These are phyloP conservation scores for Fragaria vesca DNA, from an alignment of 306 rosid genomes.

Conservation along the genomic window DNA sequence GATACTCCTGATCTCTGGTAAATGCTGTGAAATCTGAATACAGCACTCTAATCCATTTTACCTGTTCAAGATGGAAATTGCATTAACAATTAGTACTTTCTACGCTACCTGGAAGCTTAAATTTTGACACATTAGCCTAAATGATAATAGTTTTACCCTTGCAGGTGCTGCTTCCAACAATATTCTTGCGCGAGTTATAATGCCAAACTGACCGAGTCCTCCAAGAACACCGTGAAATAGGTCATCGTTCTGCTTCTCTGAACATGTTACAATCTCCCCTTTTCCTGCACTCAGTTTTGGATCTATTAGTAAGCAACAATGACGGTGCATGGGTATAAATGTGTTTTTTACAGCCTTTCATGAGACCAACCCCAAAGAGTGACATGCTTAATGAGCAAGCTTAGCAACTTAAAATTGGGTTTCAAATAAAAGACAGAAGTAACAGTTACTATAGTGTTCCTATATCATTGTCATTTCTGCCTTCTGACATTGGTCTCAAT, in stretches of 20 bases:
- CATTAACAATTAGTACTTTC: background rate
- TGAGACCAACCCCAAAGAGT: constrained; percentile 19
- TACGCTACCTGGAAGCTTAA: background rate
- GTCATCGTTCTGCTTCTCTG: constrained; percentile 62
- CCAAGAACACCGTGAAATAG: constrained; percentile 94
- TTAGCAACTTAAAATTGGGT: background rate
- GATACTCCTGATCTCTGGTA: constrained; percentile 71
- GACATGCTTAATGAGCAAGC: constrained; percentile 14
- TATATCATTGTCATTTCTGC: constrained; percentile 3
- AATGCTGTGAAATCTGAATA: constrained; percentile 54
- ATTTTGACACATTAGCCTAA: constrained; percentile 3
- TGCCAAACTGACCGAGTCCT: constrained; percentile 97
- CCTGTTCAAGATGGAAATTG: constrained; percentile 35
- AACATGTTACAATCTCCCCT: constrained; percentile 79
- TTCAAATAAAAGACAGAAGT: constrained; percentile 9
- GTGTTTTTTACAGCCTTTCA: background rate
- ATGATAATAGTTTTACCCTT: constrained; percentile 39
- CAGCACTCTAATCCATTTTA: constrained; percentile 74
- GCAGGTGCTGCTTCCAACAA: constrained; percentile 79
- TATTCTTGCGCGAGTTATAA: constrained; percentile 83
- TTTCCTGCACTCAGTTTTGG: constrained; percentile 60
- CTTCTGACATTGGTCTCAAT: constrained; percentile 18
- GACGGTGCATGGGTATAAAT: constrained; percentile 1
- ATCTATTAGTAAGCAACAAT: constrained; percentile 20
- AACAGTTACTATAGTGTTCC: background rate